Evolutionary conservation across 169 alveolate species (phyloP).

Genomic region (Ichthyophthirius multifiliis): DNA sequence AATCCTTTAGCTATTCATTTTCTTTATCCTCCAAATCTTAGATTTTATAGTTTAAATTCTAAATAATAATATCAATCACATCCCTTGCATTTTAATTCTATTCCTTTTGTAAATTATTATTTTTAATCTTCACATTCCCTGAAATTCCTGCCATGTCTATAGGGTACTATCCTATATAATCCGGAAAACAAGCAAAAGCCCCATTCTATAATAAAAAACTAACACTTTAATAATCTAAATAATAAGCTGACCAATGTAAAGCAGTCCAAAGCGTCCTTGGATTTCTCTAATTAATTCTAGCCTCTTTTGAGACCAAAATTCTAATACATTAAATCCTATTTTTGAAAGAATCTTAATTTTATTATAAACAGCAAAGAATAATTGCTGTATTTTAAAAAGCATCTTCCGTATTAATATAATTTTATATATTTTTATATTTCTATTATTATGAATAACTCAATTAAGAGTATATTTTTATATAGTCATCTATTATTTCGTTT

Average conservation of each 20-base stretch:
- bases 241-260: slow-evolving; percentile 56
- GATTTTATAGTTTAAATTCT: background rate
- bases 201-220: background rate
- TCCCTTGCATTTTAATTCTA: no score
- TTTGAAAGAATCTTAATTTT: background rate
- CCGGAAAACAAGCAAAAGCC: slow-evolving; percentile 23
- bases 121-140: background rate
- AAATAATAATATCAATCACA: background rate
- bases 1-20: background rate
- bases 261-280: slow-evolving; percentile 49
- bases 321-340: slow-evolving; percentile 16
- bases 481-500: background rate
- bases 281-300: slow-evolving; percentile 29
- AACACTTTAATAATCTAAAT: slow-evolving; percentile 24
- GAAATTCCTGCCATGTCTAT: slow-evolving; percentile 40
- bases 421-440: background rate
- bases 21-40: background rate
- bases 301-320: slow-evolving; percentile 15
- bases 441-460: background rate
- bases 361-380: slow-evolving; percentile 21
- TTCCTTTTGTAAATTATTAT: no score
- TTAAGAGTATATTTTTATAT: background rate
- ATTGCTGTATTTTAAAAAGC: slow-evolving; percentile 45
- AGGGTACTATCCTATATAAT: slow-evolving; percentile 33
- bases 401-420: slow-evolving; percentile 25